Evolutionary conservation across 352 stramenopile genomes (phyloP).

Genomic region (Globisporangium canariense): DNA sequence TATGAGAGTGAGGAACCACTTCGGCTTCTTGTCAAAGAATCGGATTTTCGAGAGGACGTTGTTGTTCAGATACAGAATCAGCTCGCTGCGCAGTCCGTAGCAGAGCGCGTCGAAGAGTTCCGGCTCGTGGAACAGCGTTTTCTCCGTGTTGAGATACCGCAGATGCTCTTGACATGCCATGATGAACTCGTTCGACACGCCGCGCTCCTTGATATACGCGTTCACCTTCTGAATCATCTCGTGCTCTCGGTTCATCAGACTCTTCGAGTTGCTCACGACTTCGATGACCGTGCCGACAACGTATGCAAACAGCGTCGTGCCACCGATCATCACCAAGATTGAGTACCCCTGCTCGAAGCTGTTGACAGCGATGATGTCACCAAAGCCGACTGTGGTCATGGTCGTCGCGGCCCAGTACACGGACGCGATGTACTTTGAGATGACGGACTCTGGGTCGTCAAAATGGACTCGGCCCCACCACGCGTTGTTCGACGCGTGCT

Average conservation of each 20-base stretch:
- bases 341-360: conserved; percentile 68
- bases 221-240: conserved; percentile 69
- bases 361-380: conserved; percentile 77
- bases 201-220: conserved; percentile 77
- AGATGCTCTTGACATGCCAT: conserved; percentile 72
- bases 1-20: conserved; percentile 77
- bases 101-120: conserved; percentile 62
- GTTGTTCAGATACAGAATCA: conserved; percentile 64
- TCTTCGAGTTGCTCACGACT: conserved; percentile 77
- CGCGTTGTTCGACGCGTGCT: conserved; percentile 30
- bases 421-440: conserved; percentile 76
- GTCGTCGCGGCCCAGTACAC: conserved; percentile 86
- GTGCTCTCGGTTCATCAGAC: conserved; percentile 67
- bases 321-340: conserved; percentile 80
- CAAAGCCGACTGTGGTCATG: conserved; percentile 86
- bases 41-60: conserved; percentile 57
- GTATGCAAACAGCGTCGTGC: conserved; percentile 80
- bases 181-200: conserved; percentile 65
- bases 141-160: conserved; percentile 63
- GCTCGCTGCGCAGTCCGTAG: conserved; percentile 59
- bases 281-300: conserved; percentile 82
- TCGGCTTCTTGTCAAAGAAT: conserved; percentile 84
- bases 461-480: conserved; percentile 63
- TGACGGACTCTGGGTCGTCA: conserved; percentile 44
- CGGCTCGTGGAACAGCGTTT: conserved; percentile 65